Base-by-base conservation (phyloP, 2,329 filamentous ascomycete genomes). In the Ustulina deusta region DNA sequence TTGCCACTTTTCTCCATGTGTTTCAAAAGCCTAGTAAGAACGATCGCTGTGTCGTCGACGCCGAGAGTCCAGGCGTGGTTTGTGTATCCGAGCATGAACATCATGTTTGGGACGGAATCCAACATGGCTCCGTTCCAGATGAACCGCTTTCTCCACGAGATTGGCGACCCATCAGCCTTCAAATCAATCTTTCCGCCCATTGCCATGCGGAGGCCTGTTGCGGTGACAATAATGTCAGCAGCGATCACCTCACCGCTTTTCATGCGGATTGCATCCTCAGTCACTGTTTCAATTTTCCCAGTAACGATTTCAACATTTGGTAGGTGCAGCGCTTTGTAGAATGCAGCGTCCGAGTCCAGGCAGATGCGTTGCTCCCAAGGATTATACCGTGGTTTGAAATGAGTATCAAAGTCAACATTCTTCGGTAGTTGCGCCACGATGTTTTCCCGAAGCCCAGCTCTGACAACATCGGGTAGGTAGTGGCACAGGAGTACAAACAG, bases 321-420 rank as follows among this genome's bases (percentile, higher is more conserved):
- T 76, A 79, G 44, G 79, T 82, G n/a, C 22, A 85, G 74, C 0
- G 80, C 78, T 3, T 74, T 64, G 68, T 81, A 86, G 62, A 85
- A 83, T 69, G 84, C 83, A 0, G 81, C 82, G 29, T 83, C 79
- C n/a, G 78, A 74, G 1, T 74, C 86, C 29, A 89, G 80, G 72
- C 91, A 93, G 22, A 93, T 79, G 1, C 91, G 85, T 74, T 93
- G 91, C 59, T 92, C 86, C 89, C 90, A 89, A 0, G 87, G 87
- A 15, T 84, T 82, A 65, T 89, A 89, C 1, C 76, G 75, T 0
- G 86, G 86, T 27, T 80, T 80, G 78, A 88, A 88, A 73, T 89
- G 82, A 13, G 25, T 72, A 2, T 79, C 74, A 25, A 86, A 83
- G 25, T 83, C 83, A 29, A 87, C 13, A 20, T 44, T 2, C 25